Evolutionary conservation across 2,329 filamentous ascomycete genomes (phyloP).

Genomic region (Apiospora koreana): DNA sequence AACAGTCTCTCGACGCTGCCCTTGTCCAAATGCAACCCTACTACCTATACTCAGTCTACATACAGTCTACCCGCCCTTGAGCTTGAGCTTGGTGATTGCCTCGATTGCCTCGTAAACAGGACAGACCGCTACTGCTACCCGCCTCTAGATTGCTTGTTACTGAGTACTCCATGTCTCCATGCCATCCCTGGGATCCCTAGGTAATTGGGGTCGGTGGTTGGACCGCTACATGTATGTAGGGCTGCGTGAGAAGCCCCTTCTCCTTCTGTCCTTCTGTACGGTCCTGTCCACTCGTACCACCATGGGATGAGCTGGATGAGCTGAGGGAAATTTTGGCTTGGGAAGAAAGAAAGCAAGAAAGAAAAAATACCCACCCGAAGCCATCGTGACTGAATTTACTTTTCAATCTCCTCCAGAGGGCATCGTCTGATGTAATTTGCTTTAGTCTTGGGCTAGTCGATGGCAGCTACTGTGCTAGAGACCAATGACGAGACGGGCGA

Average conservation of each 20-base stretch:
- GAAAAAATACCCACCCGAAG: not conserved
- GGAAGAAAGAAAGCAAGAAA: not conserved
- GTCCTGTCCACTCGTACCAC: too few relatives aligned
- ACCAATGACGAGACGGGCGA: not conserved
- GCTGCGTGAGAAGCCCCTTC: not conserved
- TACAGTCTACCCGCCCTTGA: not conserved
- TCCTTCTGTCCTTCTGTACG: too few relatives aligned
- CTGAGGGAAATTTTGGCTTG: not conserved
- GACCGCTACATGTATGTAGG: not conserved
- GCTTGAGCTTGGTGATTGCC: not conserved
- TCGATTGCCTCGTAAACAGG: not conserved
- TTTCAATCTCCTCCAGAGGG: not conserved
- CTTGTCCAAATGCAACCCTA: not conserved
- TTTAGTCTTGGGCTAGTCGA: not conserved
- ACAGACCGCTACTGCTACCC: not conserved
- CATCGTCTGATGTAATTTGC: constrained; percentile 4
- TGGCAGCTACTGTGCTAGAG: not conserved
- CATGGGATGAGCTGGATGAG: not conserved
- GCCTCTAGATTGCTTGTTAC: not conserved
- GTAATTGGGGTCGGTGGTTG: too few relatives aligned
- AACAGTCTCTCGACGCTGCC: not conserved
- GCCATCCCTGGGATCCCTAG: not conserved
- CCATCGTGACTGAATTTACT: constrained; percentile 5
- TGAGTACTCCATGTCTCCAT: not conserved
- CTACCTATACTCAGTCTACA: not conserved